These are phyloP conservation scores for Penstemon newberryi DNA, from an alignment of 257 asterid genomes.

Conservation along the genomic window DNA sequence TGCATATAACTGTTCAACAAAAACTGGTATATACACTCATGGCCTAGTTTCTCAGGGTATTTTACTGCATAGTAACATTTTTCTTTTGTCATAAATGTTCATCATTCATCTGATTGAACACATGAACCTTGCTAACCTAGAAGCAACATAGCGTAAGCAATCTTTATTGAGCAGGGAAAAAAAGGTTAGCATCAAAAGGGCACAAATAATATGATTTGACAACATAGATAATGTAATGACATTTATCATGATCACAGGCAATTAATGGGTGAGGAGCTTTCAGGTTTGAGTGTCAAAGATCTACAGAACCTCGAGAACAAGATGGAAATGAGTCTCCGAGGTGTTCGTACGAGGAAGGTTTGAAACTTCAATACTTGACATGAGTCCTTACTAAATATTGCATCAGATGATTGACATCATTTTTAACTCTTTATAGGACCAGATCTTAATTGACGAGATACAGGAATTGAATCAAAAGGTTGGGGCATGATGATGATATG, in stretches of 20 bases:
- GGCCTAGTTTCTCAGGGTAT: neutral
- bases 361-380: constrained; percentile 11
- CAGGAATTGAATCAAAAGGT: constrained; percentile 67
- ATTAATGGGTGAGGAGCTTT: constrained; percentile 74
- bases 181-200: neutral
- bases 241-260: constrained; percentile 41
- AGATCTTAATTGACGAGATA: constrained; percentile 54
- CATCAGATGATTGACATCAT: constrained; percentile 21
- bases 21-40: too few relatives aligned
- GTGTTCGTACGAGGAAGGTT: constrained; percentile 70
- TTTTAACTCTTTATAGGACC: constrained; percentile 48
- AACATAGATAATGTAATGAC: constrained; percentile 12
- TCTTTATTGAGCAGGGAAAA: neutral
- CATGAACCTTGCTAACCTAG: too few relatives aligned
- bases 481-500: constrained; percentile 15
- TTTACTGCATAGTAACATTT: neutral
- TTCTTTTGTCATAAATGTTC: neutral
- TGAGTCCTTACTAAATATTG: neutral
- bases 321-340: constrained; percentile 63
- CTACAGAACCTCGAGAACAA: constrained; percentile 65
- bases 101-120: neutral
- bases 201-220: neutral
- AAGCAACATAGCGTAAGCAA: too few relatives aligned
- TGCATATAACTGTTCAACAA: too few relatives aligned
- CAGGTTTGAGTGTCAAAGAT: constrained; percentile 57